phyloP scores from a whole-genome alignment of 805 yeast genomes.

The Zygotorulaspora chibaensis region DNA sequence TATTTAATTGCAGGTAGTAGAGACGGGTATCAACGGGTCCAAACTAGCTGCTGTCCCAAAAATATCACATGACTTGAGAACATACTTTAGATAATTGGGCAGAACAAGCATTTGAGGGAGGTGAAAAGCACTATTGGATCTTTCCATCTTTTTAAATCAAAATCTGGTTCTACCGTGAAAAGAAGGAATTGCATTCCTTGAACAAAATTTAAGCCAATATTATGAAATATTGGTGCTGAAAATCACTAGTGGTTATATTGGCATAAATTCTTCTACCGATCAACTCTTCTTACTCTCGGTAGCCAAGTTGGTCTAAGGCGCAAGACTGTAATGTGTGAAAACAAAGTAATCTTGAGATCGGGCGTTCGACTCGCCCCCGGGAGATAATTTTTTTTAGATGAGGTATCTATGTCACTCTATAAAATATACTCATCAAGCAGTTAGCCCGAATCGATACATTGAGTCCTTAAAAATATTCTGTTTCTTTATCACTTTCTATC shows the following conservation, averaged over 20 bases:
- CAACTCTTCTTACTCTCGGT: conserved; percentile 25
- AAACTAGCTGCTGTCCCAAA: too few species aligned
- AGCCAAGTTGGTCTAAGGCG: conserved; percentile 38
- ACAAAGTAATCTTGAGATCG: conserved; percentile 34
- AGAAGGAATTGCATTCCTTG: too few species aligned
- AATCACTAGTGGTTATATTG: conserved; percentile 49
- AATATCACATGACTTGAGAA: too few species aligned
- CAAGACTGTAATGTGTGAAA: conserved; percentile 33
- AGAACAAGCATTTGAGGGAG: too few species aligned
- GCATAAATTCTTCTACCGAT: conserved; percentile 37
- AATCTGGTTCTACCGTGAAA: too few species aligned
- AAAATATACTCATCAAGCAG: too few species aligned
- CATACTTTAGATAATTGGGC: too few species aligned
- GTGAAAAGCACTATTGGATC: too few species aligned
- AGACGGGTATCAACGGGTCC: too few species aligned
- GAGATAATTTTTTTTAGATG: conserved; percentile 24
- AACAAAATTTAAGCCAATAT: too few species aligned
- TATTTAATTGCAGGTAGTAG: too few species aligned
- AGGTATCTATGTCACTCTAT: neutral
- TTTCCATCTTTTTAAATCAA: too few species aligned
- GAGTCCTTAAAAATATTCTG: neutral
- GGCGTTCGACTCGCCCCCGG: conserved; percentile 39
- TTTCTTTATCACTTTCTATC: conserved; percentile 5
- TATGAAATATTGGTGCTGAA: conserved; percentile 37
- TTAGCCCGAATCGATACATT: neutral